Evolutionary conservation across 2,329 filamentous ascomycete species (phyloP), one percentile per base, ranked within the genome.

Genomic region (Pseudogymnoascus sp.): DNA sequence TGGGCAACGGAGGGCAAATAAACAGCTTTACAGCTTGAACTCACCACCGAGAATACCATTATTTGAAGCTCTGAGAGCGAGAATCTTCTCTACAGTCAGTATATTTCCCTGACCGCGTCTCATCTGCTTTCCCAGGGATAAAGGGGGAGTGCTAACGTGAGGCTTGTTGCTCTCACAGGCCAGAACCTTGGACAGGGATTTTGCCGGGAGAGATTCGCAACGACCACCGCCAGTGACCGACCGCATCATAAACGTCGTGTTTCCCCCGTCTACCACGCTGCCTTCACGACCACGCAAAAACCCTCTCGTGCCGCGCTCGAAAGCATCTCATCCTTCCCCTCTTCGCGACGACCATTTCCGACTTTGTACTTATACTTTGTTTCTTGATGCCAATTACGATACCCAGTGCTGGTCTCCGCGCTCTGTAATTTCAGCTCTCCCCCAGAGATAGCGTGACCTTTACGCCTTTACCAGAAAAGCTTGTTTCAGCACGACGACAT

Each of bases 351-450:
- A 63, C 38, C 32, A 25, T 18, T 32, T 58, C 59, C 30, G 64
- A 69, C 65, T 65, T 65, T 65, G 61, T 63, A 57, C 59, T 64
- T 65, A 62, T 62, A 59, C 60, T 65, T 64, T 60, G 61, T 58
- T 66, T 66, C 63, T 66, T 68, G 63, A 67, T 68, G 61, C 68
- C 66, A 62, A 54, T 67, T 68, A 67, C 68, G 68, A 70, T 70
- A 70, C 68, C 68, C 67, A 61, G 59, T 60, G 60, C 60, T 60
- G 64, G 65, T 59, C 58, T 35, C 38, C 35, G 59, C 58, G 47
- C 41, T 62, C 63, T 41, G 57, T 57, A 34, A 38, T 60, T 60
- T 57, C 61, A 60, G 57, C 50, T 64, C 60, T 22, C 22, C 22
- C 47, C 47, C 47, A 54, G 47, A 54, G 47, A 54, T 54, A 54